Conservation (phyloP, 106 monocot species). For the Phalaenopsis equestris region DNA sequence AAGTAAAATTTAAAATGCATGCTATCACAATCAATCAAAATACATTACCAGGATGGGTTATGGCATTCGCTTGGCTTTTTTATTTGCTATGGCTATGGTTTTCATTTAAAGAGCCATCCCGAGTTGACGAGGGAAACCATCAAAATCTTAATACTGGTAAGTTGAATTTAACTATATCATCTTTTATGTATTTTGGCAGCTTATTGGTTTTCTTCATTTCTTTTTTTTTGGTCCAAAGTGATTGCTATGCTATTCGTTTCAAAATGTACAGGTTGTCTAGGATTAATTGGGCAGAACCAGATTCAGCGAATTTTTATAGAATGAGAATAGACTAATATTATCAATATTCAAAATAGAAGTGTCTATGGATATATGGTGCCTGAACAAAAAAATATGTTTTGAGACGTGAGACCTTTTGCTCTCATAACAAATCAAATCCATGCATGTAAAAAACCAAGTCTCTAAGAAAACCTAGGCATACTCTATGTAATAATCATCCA, state of each 20-base stretch:
- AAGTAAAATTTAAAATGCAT: constrained; percentile 29
- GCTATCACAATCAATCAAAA: constrained; percentile 26
- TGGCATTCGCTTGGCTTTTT: constrained; percentile 31
- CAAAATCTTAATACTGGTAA: constrained; percentile 19
- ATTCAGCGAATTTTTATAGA: background rate
- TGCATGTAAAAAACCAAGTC: too few relatives aligned
- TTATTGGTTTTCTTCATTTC: background rate
- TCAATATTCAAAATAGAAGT: too few relatives aligned
- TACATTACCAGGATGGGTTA: constrained; percentile 42
- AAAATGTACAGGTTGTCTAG: background rate
- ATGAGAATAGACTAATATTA: background rate
- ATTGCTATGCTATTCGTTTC: background rate
- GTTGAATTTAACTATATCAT: background rate
- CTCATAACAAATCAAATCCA: too few relatives aligned
- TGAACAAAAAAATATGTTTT: too few relatives aligned
- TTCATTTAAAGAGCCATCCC: constrained; percentile 36
- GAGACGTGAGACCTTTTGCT: too few relatives aligned
- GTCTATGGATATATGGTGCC: too few relatives aligned
- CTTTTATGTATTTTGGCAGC: background rate
- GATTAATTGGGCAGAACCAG: background rate
- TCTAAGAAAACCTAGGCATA: too few relatives aligned
- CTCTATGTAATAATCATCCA: too few relatives aligned
- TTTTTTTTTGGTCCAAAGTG: background rate
- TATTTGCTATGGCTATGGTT: constrained; percentile 39
- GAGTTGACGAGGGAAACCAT: constrained; percentile 13